These are phyloP conservation scores for Trichomonas gallinae DNA, from an alignment of 208 protist genomes.

Conservation along the genomic window DNA sequence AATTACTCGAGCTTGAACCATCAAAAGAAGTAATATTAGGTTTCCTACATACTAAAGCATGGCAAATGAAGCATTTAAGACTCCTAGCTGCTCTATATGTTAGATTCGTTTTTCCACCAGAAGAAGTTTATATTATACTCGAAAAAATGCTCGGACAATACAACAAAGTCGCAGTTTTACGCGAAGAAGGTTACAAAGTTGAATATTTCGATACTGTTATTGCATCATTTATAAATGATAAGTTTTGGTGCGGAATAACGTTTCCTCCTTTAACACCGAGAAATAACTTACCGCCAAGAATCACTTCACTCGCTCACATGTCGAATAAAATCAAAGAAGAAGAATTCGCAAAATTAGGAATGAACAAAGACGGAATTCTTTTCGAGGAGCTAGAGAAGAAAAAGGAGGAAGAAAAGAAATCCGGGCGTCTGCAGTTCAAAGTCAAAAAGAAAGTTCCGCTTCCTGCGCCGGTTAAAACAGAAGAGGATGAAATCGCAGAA, in stretches of 20 bases:
- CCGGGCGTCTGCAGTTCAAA: background rate
- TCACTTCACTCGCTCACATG: background rate
- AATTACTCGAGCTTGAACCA: background rate
- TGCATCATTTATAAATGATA: background rate
- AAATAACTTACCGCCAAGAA: background rate
- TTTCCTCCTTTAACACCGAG: background rate
- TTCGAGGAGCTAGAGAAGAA: background rate
- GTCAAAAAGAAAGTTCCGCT: background rate
- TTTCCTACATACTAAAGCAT: background rate
- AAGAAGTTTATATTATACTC: background rate
- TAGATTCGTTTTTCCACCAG: background rate
- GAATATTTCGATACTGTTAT: background rate
- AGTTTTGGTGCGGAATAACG: conserved; percentile 7
- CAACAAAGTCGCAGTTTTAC: background rate
- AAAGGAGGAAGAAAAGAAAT: background rate
- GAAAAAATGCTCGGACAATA: background rate
- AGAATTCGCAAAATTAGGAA: background rate
- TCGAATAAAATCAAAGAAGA: background rate
- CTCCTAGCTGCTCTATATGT: background rate
- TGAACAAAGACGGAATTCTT: background rate
- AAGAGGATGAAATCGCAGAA: background rate
- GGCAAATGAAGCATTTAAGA: conserved; percentile 9
- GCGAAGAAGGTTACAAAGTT: background rate
- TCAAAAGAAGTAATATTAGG: background rate
- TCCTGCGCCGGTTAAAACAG: background rate